Evolutionary conservation across 768 basidiomycete genomes (phyloP), one percentile per base, ranked within the genome.

Genomic region (Suillus discolor): DNA sequence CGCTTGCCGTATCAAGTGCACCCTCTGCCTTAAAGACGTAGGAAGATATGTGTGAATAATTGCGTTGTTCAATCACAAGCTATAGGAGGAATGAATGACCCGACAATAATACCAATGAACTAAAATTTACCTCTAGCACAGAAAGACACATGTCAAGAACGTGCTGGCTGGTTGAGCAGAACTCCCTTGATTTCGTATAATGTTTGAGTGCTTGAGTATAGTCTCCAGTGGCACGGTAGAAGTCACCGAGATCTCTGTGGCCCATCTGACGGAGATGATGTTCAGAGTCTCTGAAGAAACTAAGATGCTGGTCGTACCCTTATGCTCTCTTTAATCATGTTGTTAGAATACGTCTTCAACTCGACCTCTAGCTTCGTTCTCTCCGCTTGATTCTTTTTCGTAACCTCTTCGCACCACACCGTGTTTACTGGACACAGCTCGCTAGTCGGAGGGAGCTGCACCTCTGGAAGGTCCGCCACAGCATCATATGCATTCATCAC

Each of bases 301-400:
- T 53, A 34, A 57, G 49, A 57, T 39, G 13, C 62, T 7, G 20
- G 45, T 53, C 84, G 73, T 74, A 97, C 95, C 72, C 97, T 83
- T 71, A 97, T 96, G 83, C 93, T 96, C 84, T 99, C 97, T 79
- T 97, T 99, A 83, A 99, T 97, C 89, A 98, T 91, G 75, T 97
- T 99, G 71, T 93, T 96, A 69, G 89, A 85, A 73, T 98, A 98
- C 13, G 91, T 93, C 85, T 95, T 96, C 73, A 98, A 81, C 75
- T 99, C 97, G 6, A 96, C 91, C 79, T 97, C 96, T 65, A 97
- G 80, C 75, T 91, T 93, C n/a, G 84, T 85, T 65, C 82, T 83
- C 73, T 96, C 94, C n/a, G 85, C 84, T 67, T 82, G 79, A 71
- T 92, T 94, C 76, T 84, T 87, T 66, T 84, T 81, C 51, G 81